Conservation (phyloP, 1,139 yeast genomes). For the Candida sp. region DNA sequence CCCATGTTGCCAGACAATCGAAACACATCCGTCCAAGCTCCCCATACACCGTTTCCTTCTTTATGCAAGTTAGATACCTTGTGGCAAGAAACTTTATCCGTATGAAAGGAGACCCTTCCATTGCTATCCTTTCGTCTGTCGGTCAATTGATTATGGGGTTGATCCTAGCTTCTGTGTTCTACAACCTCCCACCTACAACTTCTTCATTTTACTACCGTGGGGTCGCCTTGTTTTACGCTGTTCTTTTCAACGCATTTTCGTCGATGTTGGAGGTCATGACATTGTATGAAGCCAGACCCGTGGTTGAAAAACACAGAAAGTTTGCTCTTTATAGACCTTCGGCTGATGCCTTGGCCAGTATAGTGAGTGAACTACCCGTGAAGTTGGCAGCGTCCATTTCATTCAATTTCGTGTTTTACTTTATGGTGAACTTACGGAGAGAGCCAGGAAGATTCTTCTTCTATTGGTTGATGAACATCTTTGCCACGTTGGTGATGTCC, state of each 20-base stretch:
- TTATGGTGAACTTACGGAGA: slow-evolving; percentile 58
- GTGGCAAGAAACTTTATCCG: slow-evolving; percentile 29
- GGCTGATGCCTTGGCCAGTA: slow-evolving; percentile 63
- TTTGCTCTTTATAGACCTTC: slow-evolving; percentile 69
- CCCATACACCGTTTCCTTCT: slow-evolving; percentile 37
- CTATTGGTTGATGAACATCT: slow-evolving; percentile 47
- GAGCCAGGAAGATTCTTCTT: slow-evolving; percentile 62
- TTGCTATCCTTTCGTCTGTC: slow-evolving; percentile 26
- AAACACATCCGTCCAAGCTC: slow-evolving; percentile 25
- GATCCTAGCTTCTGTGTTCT: slow-evolving; percentile 53
- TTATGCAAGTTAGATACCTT: slow-evolving; percentile 36
- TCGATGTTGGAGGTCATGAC: slow-evolving; percentile 61
- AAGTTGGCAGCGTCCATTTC: slow-evolving; percentile 48
- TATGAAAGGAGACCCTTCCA: slow-evolving; percentile 33
- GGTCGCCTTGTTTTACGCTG: slow-evolving; percentile 59
- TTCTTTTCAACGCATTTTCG: slow-evolving; percentile 59
- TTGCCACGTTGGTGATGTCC: slow-evolving; percentile 55
- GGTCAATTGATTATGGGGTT: slow-evolving; percentile 36
- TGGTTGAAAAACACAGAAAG: slow-evolving; percentile 63
- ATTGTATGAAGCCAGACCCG: slow-evolving; percentile 60
- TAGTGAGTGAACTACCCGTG: slow-evolving; percentile 61
- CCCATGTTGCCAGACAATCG: slow-evolving; percentile 36
- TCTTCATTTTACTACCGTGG: slow-evolving; percentile 59
- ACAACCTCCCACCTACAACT: slow-evolving; percentile 49
- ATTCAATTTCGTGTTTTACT: slow-evolving; percentile 55